Base-by-base conservation (phyloP, 1,284 basidiomycete genomes). In the Paramarasmius palmivorus region DNA sequence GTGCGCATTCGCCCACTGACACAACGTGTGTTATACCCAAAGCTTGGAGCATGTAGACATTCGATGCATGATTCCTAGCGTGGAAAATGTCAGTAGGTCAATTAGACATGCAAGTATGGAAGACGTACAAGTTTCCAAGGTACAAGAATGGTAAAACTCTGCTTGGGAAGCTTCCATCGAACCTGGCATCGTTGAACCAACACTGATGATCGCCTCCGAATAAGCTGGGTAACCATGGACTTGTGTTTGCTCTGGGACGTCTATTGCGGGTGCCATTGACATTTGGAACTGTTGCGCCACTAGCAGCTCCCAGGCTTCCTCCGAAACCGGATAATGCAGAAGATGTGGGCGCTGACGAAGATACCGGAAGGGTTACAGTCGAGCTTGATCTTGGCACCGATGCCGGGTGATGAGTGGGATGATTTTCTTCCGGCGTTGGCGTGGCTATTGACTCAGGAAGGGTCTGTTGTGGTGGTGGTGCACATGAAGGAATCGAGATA, bases 21-120 rank as follows among this genome's bases (percentile, higher is more conserved):
- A 99, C 95, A 59, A 99, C 95, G 65, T 98, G 95, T 1, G 94
- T 96, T 64, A 99, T 97, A 40, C 93, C 93, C n/a, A 99, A 81
- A 2, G 93, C 90, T 61, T 93, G 90, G 3, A 98, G 84, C 94
- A 99, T 97, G 63, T 92, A 90, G 40, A 88, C 94, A 67, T 99
- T 99, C 42, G 89, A 81, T 0, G 96, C 96, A 61, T 98, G 96
- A 64, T 93, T 92, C 64, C 90, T 92, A 49, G 17, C 38, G 46
- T 52, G 45, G 51, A 26, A 1, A 49, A 20, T 37, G 29, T 54
- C 7, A 20, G 17, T 29, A 7, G 23, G 7, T 56, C 45, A 49
- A 54, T n/a, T n/a, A 32, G 14, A n/a, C 26, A 40, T 46, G 36
- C 46, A 54, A 46, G 54, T 56, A 55, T 54, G 55, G 58, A 25